phyloP scores from a whole-genome alignment of 2,329 filamentous ascomycete genomes.

The Orbilia blumenaviensis region DNA sequence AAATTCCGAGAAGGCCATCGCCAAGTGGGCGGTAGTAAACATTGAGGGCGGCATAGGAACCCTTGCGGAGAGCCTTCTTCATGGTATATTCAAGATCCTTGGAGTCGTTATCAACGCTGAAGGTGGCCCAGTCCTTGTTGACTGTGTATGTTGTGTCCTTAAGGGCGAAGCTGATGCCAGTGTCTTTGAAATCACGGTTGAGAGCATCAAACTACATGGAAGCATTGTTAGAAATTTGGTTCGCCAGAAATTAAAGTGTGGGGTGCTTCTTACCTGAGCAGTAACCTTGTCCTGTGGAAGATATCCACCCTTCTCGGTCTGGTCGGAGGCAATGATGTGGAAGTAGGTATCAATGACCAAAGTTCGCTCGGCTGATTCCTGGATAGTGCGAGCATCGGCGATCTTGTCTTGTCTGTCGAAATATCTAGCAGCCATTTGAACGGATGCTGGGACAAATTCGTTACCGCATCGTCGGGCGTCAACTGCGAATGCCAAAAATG shows the following conservation, averaged over 20 bases:
- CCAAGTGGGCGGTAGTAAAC: slow-evolving; percentile 59
- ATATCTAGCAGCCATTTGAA: slow-evolving; percentile 29
- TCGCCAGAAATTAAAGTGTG: background rate
- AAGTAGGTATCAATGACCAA: slow-evolving; percentile 59
- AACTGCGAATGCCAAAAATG: slow-evolving; percentile 34
- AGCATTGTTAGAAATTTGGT: background rate
- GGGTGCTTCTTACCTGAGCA: slow-evolving; percentile 55
- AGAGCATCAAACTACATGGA: slow-evolving; percentile 63
- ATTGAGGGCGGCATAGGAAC: slow-evolving; percentile 62
- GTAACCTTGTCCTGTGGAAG: slow-evolving; percentile 56
- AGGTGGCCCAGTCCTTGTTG: slow-evolving; percentile 64
- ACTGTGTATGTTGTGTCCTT: slow-evolving; percentile 63
- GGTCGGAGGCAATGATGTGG: slow-evolving; percentile 59
- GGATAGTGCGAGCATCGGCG: slow-evolving; percentile 40
- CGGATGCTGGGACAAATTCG: slow-evolving; percentile 30
- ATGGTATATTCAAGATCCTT: slow-evolving; percentile 61
- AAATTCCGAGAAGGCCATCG: slow-evolving; percentile 48
- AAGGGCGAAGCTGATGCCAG: slow-evolving; percentile 64
- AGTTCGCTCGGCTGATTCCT: slow-evolving; percentile 10
- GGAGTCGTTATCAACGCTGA: slow-evolving; percentile 58
- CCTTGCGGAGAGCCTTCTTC: slow-evolving; percentile 64
- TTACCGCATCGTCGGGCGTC: slow-evolving; percentile 46
- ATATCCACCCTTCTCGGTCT: slow-evolving; percentile 56
- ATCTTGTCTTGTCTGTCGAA: slow-evolving; percentile 39
- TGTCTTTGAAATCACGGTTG: slow-evolving; percentile 63